These are phyloP conservation scores for Penicillium sp. DNA, from an alignment of 2,329 filamentous ascomycete species.

Conservation along the genomic window DNA sequence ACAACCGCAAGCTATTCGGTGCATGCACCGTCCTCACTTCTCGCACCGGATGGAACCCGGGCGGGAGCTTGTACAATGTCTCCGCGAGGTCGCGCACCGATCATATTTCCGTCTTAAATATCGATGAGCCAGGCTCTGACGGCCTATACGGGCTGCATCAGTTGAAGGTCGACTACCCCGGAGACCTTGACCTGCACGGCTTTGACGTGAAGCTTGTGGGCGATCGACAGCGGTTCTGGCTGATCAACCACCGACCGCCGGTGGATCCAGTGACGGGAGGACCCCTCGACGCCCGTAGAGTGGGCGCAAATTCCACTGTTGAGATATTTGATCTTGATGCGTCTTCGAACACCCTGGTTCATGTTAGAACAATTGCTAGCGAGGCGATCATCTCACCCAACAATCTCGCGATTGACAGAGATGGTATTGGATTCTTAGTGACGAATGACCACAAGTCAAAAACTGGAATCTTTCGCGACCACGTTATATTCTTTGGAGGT, in stretches of 20 bases:
- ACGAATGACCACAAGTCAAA: slow-evolving; percentile 42
- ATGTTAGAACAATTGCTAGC: slow-evolving; percentile 36
- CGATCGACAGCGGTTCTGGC: slow-evolving; percentile 30
- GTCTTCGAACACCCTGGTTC: slow-evolving; percentile 28
- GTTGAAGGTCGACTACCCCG: slow-evolving; percentile 20
- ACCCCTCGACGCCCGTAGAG: slow-evolving; percentile 29
- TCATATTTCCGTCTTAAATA: slow-evolving; percentile 31
- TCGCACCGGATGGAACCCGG: slow-evolving; percentile 29
- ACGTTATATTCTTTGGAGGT: slow-evolving; percentile 32
- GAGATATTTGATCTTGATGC: slow-evolving; percentile 37
- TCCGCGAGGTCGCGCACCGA: slow-evolving; percentile 26
- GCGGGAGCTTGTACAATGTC: slow-evolving; percentile 23
- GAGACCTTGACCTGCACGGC: slow-evolving; percentile 35
- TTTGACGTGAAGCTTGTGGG: slow-evolving; percentile 35
- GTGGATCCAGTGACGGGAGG: slow-evolving; percentile 34
- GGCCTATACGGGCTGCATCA: slow-evolving; percentile 23
- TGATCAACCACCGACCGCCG: slow-evolving; percentile 40
- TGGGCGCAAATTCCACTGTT: slow-evolving; percentile 42
- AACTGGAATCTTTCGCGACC: slow-evolving; percentile 19
- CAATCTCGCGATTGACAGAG: slow-evolving; percentile 35
- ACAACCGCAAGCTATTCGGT: slow-evolving; percentile 28
- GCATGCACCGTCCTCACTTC: slow-evolving; percentile 27
- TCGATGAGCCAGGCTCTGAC: slow-evolving; percentile 27
- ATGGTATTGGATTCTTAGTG: slow-evolving; percentile 37
- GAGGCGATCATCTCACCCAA: slow-evolving; percentile 40